Conservation (phyloP, 306 rosid genomes). For the Glycyrrhiza uralensis region DNA sequence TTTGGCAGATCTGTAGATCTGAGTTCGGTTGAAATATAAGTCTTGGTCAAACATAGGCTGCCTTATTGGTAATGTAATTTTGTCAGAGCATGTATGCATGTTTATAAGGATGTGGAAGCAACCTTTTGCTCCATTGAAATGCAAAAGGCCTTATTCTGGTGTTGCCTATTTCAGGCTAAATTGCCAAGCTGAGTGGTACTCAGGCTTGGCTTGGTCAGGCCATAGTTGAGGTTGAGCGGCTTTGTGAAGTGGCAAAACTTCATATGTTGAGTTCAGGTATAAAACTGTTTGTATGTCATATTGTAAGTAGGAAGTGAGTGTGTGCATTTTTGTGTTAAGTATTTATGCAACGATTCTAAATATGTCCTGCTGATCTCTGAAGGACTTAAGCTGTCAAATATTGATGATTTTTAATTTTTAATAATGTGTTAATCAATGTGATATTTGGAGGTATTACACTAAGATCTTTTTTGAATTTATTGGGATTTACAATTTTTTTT, state of each 20-base stretch:
- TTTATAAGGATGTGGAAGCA: slow-evolving; percentile 11
- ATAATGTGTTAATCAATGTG: background rate
- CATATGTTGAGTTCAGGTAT: slow-evolving; percentile 26
- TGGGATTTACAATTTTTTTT: slow-evolving; percentile 2
- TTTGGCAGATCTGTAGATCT: background rate
- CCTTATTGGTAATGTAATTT: background rate
- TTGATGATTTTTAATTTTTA: background rate
- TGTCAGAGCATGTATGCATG: background rate
- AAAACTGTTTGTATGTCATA: background rate
- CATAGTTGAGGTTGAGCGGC: slow-evolving; percentile 20
- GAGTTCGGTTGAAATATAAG: background rate
- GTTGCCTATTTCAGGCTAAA: slow-evolving; percentile 43
- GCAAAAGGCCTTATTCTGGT: slow-evolving; percentile 28
- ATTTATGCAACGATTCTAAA: background rate
- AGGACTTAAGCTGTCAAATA: background rate
- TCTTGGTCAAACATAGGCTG: background rate
- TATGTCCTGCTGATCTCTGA: background rate
- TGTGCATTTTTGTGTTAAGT: background rate
- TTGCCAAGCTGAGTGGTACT: slow-evolving; percentile 29
- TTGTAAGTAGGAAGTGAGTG: background rate
- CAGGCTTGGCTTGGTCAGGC: slow-evolving; percentile 30
- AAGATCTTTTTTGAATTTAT: background rate
- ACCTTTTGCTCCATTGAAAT: slow-evolving; percentile 10
- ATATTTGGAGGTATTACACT: background rate
- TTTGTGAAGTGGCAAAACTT: slow-evolving; percentile 31